phyloP scores from a whole-genome alignment of 2,329 filamentous ascomycete species.

The Parafenestella ontariensis region DNA sequence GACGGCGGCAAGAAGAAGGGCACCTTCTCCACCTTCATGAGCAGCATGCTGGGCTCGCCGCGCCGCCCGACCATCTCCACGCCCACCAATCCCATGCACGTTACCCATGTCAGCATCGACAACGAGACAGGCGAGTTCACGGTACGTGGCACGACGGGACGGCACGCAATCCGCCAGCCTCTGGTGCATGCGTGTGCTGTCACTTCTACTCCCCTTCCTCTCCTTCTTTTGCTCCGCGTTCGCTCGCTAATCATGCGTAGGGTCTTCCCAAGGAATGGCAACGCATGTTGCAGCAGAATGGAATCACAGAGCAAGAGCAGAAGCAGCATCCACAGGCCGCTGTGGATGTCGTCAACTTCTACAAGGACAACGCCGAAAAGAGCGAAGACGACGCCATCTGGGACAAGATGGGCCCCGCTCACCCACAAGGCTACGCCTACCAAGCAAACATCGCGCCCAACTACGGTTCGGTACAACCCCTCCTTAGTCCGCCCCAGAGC shows the following conservation, averaged over 20 bases:
- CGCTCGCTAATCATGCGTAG: conserved; percentile 56
- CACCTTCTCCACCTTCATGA: conserved; percentile 50
- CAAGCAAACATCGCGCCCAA: conserved; percentile 42
- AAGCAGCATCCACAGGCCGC: conserved; percentile 95
- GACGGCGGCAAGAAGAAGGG: conserved; percentile 51
- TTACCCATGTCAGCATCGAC: conserved; percentile 97
- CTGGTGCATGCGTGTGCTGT: neutral
- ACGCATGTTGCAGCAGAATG: conserved; percentile 90
- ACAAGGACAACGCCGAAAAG: conserved; percentile 89
- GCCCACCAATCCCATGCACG: conserved; percentile 95
- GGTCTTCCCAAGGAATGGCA: conserved; percentile 98
- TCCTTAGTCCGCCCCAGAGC: conserved; percentile 81
- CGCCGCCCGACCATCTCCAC: conserved; percentile 95
- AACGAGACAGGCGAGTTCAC: conserved; percentile 96
- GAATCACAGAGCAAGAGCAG: conserved; percentile 94
- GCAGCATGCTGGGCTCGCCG: conserved; percentile 65
- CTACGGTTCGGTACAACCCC: conserved; percentile 56
- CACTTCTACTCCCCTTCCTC: neutral
- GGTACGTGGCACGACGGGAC: conserved; percentile 60
- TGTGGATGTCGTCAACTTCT: conserved; percentile 94
- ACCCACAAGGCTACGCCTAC: conserved; percentile 60
- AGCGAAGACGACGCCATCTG: conserved; percentile 85
- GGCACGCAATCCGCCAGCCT: conserved; percentile 1
- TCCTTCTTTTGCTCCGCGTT: conserved; percentile 2
- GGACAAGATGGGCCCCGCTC: conserved; percentile 94